phyloP scores from a whole-genome alignment of 2,329 filamentous ascomycete species.

The Sclerotinia minor region DNA sequence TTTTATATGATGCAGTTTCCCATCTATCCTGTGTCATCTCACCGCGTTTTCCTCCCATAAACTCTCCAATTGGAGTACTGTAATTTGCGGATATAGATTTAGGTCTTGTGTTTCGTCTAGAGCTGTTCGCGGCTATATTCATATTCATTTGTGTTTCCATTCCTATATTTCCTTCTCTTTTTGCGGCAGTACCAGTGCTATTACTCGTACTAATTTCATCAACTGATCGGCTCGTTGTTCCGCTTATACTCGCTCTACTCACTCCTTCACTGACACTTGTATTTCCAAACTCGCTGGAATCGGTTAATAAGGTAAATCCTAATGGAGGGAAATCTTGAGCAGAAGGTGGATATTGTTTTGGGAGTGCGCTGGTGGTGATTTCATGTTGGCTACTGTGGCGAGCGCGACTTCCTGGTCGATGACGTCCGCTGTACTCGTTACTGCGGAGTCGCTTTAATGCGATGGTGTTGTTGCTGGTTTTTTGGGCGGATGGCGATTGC shows the following conservation, averaged over 20 bases:
- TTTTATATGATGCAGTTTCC: background rate
- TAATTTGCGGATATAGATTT: background rate
- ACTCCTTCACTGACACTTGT: too few relatives aligned
- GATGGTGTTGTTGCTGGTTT: background rate
- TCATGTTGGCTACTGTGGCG: background rate
- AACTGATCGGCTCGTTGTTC: too few relatives aligned
- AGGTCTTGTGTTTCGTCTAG: background rate
- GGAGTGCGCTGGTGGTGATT: background rate
- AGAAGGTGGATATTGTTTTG: background rate
- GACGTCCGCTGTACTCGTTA: background rate
- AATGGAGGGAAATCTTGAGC: background rate
- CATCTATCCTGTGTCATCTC: background rate
- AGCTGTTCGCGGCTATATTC: background rate
- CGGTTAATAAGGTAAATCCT: background rate
- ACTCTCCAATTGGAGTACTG: background rate
- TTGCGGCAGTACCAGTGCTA: background rate
- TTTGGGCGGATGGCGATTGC: background rate
- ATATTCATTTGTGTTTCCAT: background rate
- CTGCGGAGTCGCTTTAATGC: background rate
- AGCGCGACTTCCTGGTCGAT: background rate
- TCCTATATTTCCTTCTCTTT: constrained; percentile 3
- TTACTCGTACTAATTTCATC: background rate
- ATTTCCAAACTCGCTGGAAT: background rate
- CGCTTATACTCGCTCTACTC: too few relatives aligned
- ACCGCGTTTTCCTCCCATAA: background rate